A percentile compares a stretch with the other conserved stretches of the same genome.
These are phyloP conservation scores for Cenchrus americanus DNA, from an alignment of 176 grass and related monocot species.

Conservation along the genomic window DNA sequence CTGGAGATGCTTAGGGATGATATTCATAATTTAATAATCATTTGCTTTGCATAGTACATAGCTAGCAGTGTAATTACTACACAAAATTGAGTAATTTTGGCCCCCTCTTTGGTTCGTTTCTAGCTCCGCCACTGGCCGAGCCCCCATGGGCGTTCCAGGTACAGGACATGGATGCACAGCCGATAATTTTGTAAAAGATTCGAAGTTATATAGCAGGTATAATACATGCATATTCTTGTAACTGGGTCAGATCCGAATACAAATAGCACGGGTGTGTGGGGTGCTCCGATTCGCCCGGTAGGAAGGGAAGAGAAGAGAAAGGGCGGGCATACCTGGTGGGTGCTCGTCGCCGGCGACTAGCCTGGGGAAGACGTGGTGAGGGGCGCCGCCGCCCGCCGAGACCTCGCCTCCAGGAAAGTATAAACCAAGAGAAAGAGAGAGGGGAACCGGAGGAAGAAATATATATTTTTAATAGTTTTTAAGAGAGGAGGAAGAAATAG, in stretches of 20 bases:
- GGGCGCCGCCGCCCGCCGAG: not conserved
- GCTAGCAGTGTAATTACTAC: no score
- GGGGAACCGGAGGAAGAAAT: no score
- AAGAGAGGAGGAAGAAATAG: no score
- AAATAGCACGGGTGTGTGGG: not conserved
- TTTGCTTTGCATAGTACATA: no score
- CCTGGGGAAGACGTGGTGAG: not conserved
- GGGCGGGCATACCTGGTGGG: not conserved
- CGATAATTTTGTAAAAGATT: not conserved
- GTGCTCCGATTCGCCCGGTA: not conserved
- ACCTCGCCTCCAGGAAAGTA: not conserved
- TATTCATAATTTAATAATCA: no score
- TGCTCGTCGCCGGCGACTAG: not conserved
- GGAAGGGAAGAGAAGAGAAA: not conserved
- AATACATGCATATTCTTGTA: not conserved
- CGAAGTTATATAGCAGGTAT: not conserved
- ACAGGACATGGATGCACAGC: not conserved
- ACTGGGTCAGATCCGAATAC: not conserved
- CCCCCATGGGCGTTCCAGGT: not conserved
- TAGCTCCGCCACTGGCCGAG: not conserved
- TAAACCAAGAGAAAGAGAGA: not conserved
- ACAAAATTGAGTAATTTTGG: no score
- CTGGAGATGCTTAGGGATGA: no score
- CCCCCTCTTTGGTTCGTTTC: no score
- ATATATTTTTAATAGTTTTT: no score